Evolutionary conservation across 768 basidiomycete species (phyloP).

Genomic region (Jaapia argillacea): DNA sequence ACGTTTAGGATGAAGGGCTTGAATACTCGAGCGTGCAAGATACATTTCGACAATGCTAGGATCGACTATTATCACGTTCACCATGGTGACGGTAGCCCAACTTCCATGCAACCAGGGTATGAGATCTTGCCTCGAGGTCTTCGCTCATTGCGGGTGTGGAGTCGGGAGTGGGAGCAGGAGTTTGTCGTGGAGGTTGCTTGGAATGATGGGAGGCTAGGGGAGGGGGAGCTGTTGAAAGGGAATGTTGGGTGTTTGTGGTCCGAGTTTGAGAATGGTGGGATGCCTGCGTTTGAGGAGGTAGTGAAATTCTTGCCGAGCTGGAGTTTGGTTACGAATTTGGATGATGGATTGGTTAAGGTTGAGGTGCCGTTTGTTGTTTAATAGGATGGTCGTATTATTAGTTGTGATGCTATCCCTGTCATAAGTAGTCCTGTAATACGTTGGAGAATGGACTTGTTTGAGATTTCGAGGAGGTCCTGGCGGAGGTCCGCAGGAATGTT

Average conservation of each 20-base stretch:
- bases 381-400: no score
- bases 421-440: no score
- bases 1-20: constrained; percentile 38
- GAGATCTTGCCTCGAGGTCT: constrained; percentile 25
- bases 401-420: no score
- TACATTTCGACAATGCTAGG: constrained; percentile 42
- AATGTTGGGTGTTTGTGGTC: constrained; percentile 54
- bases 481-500: no score
- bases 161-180: constrained; percentile 42
- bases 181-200: constrained; percentile 47
- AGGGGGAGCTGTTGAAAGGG: constrained; percentile 21
- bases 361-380: constrained; percentile 23
- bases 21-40: constrained; percentile 54
- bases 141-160: constrained; percentile 47
- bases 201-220: constrained; percentile 22
- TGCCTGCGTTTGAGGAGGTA: constrained; percentile 64
- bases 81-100: neutral
- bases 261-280: constrained; percentile 52
- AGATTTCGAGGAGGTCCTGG: no score
- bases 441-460: no score
- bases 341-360: constrained; percentile 51
- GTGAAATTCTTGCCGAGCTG: constrained; percentile 55
- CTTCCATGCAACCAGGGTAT: constrained; percentile 29
- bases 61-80: constrained; percentile 33
- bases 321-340: constrained; percentile 46